Base-by-base conservation (phyloP, 2,329 filamentous ascomycete species). In the Trichoderma sp. region DNA sequence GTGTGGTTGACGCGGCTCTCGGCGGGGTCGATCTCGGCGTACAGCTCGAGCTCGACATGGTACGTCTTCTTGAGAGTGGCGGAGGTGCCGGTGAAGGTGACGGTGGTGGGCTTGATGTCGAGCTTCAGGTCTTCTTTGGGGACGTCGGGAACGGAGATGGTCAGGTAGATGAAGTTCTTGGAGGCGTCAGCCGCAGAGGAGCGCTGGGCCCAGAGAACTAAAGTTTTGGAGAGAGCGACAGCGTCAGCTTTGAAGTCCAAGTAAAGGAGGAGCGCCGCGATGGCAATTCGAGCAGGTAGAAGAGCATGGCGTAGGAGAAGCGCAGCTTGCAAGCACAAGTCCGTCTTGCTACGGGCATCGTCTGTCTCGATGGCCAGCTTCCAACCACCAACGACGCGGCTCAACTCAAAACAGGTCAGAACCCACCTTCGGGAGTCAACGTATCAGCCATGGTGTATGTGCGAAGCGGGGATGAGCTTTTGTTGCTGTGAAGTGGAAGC, bases 141-240 rank as follows among this genome's bases (percentile, higher is more conserved):
- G 51, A 97, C 90, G 77, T 99, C 95, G 72, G 93, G 87, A 58
- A 93, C 93, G 73, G 87, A 86, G 81, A 99, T 92, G 76, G 92
- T 96, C 71, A 99, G 86, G 83, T 93, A 96, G 84, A 99, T 82
- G 82, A 92, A 91, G 86, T 99, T 99, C 84, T 93, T 96, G 78
- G 89, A 85, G 64, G 90, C 78, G 63, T 97, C 93, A 71, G 83
- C 83, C 72, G 79, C 82, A 75, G 89, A 95, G 54, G 94, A 98
- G 84, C 95, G 93, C 84, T 99, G 95, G 71, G 95, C 94, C 95
- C 95, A 99, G 80, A 93, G 90, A 73, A 99, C 95, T 98, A 74
- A 66, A 62, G n/a, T 39, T 15, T 48, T 17, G 30, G 19, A 64
- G 17, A 28, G 2, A 4, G 34, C 45, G 12, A 14, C 52, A 52